Conservation (phyloP, 441 rosid genomes). For the Pelargonium australe region DNA sequence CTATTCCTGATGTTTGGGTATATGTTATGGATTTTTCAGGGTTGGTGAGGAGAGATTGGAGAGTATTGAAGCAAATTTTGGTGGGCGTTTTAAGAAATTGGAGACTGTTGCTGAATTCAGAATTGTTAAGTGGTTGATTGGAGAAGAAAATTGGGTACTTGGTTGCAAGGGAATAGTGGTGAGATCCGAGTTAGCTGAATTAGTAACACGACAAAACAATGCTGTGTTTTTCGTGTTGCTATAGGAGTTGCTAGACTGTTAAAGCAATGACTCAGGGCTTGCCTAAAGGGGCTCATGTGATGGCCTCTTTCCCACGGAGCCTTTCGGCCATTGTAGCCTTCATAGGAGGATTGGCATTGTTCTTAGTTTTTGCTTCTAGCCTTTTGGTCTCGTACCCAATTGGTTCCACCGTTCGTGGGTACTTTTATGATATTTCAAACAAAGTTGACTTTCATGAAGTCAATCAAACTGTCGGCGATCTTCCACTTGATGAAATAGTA, state of each 20-base stretch:
- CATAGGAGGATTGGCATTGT: constrained; percentile 50
- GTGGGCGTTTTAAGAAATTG: too few species aligned
- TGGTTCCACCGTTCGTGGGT: constrained; percentile 47
- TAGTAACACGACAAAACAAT: background rate
- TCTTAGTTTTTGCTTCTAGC: constrained; percentile 63
- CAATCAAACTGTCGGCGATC: constrained; percentile 20
- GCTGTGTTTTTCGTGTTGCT: background rate
- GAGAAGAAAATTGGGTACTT: background rate
- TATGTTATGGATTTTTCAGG: background rate
- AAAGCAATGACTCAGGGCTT: constrained; percentile 54
- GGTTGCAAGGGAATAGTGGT: background rate
- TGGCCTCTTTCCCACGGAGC: constrained; percentile 47
- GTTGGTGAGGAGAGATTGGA: background rate
- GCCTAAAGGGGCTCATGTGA: constrained; percentile 36
- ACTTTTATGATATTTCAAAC: constrained; percentile 47
- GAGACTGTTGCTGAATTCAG: background rate
- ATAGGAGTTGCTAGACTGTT: constrained; percentile 10
- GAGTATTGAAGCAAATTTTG: background rate
- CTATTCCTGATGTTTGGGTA: background rate
- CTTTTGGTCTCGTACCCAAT: constrained; percentile 56
- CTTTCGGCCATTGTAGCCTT: constrained; percentile 50
- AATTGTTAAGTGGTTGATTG: background rate
- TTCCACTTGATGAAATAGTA: constrained; percentile 9
- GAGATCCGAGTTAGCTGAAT: background rate
- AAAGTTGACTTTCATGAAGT: constrained; percentile 26